phyloP scores from a whole-genome alignment of 805 yeast species.

The Blastobotrys mokoenaii region DNA sequence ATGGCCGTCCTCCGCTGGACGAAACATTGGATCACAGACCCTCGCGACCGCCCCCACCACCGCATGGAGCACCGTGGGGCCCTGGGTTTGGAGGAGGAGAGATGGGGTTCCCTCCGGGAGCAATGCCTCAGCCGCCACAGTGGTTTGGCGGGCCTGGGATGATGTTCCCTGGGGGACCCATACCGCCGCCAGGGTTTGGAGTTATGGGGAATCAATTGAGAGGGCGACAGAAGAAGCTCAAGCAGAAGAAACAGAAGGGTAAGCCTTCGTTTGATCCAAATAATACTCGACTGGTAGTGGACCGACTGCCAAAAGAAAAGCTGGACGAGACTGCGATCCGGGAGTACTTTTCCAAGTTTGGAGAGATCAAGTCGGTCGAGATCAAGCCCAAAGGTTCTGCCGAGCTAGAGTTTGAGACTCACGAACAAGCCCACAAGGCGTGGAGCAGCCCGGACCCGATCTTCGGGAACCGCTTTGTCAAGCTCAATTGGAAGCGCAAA shows the following conservation, averaged over 20 bases:
- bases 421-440: constrained; percentile 35
- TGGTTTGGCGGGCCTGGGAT: neutral
- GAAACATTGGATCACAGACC: neutral
- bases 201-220: neutral
- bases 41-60: neutral
- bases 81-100: too few relatives aligned
- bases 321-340: constrained; percentile 29
- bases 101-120: neutral
- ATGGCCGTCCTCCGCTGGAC: constrained; percentile 8
- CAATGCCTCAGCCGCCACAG: neutral
- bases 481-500: constrained; percentile 34
- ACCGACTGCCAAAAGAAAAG: constrained; percentile 37
- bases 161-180: neutral
- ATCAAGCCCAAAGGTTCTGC: constrained; percentile 28
- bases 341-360: constrained; percentile 36
- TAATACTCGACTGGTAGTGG: constrained; percentile 28
- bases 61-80: too few relatives aligned
- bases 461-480: constrained; percentile 42
- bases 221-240: neutral
- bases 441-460: constrained; percentile 38
- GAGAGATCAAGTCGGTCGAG: constrained; percentile 27
- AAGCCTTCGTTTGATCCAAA: too few relatives aligned
- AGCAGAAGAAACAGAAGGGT: neutral
- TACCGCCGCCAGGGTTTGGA: neutral
- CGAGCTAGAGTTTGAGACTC: constrained; percentile 32